These are phyloP conservation scores for Coniochaeta sp. DNA, from an alignment of 2,329 filamentous ascomycete species.

Conservation along the genomic window DNA sequence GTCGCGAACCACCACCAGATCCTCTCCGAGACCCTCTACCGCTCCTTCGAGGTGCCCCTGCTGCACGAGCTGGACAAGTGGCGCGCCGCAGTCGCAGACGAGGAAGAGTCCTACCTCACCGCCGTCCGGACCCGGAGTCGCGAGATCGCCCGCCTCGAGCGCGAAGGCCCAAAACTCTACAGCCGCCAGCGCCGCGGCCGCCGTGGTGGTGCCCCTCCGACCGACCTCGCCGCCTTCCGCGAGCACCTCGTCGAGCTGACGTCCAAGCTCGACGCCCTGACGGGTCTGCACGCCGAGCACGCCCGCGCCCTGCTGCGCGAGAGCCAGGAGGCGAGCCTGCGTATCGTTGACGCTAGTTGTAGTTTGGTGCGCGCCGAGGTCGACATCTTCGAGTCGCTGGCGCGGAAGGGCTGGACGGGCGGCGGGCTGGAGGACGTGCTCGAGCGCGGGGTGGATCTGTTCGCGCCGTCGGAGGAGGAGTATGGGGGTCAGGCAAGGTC, in stretches of 20 bases:
- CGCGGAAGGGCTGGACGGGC: constrained; percentile 60
- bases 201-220: too few relatives aligned
- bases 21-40: constrained; percentile 60
- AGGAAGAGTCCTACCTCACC: constrained; percentile 52
- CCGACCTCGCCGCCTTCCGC: constrained; percentile 55
- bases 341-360: constrained; percentile 57
- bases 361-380: constrained; percentile 61
- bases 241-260: constrained; percentile 59
- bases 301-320: constrained; percentile 53
- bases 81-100: constrained; percentile 56
- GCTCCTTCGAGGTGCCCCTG: constrained; percentile 60
- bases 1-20: constrained; percentile 66
- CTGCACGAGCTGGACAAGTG: constrained; percentile 64
- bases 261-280: constrained; percentile 53
- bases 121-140: constrained; percentile 45
- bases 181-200: constrained; percentile 44
- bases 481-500: too few relatives aligned
- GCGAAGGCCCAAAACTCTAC: constrained; percentile 58
- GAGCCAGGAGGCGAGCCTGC: constrained; percentile 55
- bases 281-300: constrained; percentile 52
- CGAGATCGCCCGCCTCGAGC: constrained; percentile 58
- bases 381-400: constrained; percentile 61
- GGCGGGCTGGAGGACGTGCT: constrained; percentile 60
- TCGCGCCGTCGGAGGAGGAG: constrained; percentile 16
- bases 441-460: constrained; percentile 54